These are phyloP conservation scores for Stagonosporopsis cucurbitacearum DNA, from an alignment of 2,329 filamentous ascomycete genomes.

Conservation along the genomic window DNA sequence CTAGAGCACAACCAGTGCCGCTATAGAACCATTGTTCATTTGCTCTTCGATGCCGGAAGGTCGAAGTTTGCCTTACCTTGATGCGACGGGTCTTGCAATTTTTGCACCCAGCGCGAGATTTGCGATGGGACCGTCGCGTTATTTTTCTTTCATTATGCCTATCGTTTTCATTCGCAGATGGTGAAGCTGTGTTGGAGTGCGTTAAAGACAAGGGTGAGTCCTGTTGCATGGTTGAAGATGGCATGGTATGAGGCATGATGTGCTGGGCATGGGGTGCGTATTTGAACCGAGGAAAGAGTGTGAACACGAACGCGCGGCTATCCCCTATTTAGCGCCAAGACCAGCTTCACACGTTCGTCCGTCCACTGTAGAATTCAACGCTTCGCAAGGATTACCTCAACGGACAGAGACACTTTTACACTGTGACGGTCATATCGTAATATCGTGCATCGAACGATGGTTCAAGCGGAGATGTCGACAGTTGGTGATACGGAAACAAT, in stretches of 20 bases:
- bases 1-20: too few species aligned
- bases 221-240: slow-evolving; percentile 20
- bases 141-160: slow-evolving; percentile 21
- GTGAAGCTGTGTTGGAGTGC: slow-evolving; percentile 10
- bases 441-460: too few species aligned
- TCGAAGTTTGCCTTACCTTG: slow-evolving; percentile 25
- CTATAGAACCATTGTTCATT: not conserved
- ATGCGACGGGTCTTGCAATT: slow-evolving; percentile 38
- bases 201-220: slow-evolving; percentile 24
- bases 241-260: not conserved
- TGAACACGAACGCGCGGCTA: slow-evolving; percentile 12
- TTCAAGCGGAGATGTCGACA: not conserved
- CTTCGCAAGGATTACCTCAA: slow-evolving; percentile 7
- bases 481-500: not conserved
- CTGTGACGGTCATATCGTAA: not conserved
- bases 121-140: slow-evolving; percentile 34
- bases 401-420: not conserved
- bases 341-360: not conserved
- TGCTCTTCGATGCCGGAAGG: too few species aligned
- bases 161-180: slow-evolving; percentile 12
- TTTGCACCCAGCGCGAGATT: slow-evolving; percentile 38
- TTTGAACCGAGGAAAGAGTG: slow-evolving; percentile 17
- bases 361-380: not conserved
- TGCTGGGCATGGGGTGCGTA: slow-evolving; percentile 5
- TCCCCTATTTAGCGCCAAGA: not conserved